Evolutionary conservation across 495 filamentous ascomycete species (phyloP).

Genomic region (Penicillium salamii): DNA sequence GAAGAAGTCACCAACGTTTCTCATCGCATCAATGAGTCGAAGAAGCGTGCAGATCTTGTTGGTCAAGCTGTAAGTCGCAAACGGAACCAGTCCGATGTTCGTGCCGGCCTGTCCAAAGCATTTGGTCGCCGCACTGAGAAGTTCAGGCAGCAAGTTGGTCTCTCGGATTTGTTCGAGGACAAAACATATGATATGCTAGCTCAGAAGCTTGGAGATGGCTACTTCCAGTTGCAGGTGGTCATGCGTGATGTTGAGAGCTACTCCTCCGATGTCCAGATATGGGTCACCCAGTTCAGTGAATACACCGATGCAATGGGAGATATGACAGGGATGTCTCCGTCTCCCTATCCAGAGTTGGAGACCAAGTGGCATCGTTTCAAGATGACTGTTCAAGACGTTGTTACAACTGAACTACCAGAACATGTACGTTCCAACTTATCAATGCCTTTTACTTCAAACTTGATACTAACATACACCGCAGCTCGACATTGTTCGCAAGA

Average conservation of each 20-base stretch:
- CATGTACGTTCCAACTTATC: constrained; percentile 62
- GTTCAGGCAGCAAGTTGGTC: constrained; percentile 62
- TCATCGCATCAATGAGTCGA: constrained; percentile 85
- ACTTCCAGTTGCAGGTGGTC: constrained; percentile 83
- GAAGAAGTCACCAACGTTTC: constrained; percentile 66
- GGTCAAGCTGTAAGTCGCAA: constrained; percentile 83
- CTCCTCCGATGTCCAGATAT: constrained; percentile 62
- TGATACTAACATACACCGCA: constrained; percentile 27
- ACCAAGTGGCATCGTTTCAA: constrained; percentile 88
- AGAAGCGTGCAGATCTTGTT: constrained; percentile 85
- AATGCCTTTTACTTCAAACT: neutral
- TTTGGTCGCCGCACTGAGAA: constrained; percentile 86
- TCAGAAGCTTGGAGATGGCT: constrained; percentile 81
- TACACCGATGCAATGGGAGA: constrained; percentile 68
- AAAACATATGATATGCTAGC: constrained; percentile 70
- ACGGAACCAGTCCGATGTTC: constrained; percentile 86
- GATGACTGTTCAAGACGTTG: constrained; percentile 75
- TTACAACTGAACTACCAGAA: constrained; percentile 71
- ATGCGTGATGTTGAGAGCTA: constrained; percentile 89
- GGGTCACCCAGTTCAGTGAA: constrained; percentile 69
- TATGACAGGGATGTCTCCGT: constrained; percentile 55
- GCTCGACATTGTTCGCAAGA: constrained; percentile 72
- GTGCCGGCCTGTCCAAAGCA: constrained; percentile 76
- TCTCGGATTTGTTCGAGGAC: constrained; percentile 70
- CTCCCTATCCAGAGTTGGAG: constrained; percentile 77